phyloP scores from a whole-genome alignment of 306 rosid species.

The Cucumis cinereus region DNA sequence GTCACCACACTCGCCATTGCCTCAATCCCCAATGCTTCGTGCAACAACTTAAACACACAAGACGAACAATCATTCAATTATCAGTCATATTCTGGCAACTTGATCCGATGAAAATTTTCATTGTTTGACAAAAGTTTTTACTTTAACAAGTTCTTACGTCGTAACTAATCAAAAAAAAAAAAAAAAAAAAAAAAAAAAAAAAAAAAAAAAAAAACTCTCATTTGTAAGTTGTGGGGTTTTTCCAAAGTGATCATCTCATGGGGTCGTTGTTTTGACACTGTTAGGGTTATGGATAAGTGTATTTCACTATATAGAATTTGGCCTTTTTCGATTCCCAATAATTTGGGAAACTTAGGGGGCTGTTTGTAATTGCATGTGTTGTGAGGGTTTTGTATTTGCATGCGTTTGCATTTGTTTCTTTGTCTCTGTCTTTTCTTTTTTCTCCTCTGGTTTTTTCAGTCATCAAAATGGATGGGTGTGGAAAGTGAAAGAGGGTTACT shows the following conservation, averaged over 20 bases:
- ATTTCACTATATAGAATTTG: not conserved
- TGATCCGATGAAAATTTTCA: not conserved
- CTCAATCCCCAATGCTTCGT: constrained; percentile 59
- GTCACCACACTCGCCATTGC: constrained; percentile 60
- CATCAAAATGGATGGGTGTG: not conserved
- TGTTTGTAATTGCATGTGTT: not conserved
- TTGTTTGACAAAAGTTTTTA: not conserved
- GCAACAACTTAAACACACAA: constrained; percentile 17
- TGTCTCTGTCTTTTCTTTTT: not conserved
- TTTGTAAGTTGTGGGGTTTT: not conserved
- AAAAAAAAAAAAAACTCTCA: not conserved
- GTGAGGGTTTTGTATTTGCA: not conserved
- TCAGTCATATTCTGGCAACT: not conserved
- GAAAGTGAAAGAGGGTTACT: not conserved
- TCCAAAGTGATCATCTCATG: not conserved
- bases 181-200: not conserved
- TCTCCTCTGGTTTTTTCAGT: not conserved
- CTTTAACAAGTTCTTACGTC: not conserved
- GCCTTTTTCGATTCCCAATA: not conserved
- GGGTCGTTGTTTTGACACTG: not conserved
- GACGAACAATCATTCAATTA: not conserved
- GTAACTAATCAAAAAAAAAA: not conserved
- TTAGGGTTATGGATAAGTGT: not conserved
- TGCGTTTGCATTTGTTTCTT: not conserved
- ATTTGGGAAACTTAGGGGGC: not conserved